Conservation (phyloP, 148 eudicot species). For the Bassia scoparia region DNA sequence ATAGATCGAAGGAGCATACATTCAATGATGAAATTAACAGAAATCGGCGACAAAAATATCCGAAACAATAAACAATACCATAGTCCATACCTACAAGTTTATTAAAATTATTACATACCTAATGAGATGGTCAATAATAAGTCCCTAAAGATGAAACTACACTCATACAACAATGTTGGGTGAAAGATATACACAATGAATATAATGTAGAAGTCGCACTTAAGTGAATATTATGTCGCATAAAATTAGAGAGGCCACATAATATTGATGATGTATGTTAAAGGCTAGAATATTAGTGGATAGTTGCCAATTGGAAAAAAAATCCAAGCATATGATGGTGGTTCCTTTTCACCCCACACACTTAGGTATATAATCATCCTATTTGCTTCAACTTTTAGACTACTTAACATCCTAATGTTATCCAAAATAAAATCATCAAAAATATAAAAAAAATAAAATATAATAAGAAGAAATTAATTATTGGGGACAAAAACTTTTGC, state of each 20-base stretch:
- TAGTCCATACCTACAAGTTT: background rate
- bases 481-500: slow-evolving; percentile 16
- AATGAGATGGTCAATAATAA: slow-evolving; percentile 9
- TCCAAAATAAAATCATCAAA: background rate
- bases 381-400: slow-evolving; percentile 1
- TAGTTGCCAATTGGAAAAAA: slow-evolving; percentile 21
- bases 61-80: background rate
- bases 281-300: slow-evolving; percentile 7
- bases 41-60: background rate
- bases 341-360: slow-evolving; percentile 16
- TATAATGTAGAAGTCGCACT: slow-evolving; percentile 20
- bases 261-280: slow-evolving; percentile 15
- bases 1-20: too few species aligned
- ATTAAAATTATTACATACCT: background rate
- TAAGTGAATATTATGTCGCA: slow-evolving; percentile 24
- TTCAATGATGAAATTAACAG: too few species aligned
- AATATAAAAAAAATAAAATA: background rate
- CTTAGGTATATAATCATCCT: slow-evolving; percentile 14
- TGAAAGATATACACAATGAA: slow-evolving; percentile 29
- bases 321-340: slow-evolving; percentile 21
- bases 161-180: slow-evolving; percentile 16
- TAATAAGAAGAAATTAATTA: background rate
- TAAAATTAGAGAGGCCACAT: slow-evolving; percentile 12
- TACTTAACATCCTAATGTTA: too few species aligned
- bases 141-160: slow-evolving; percentile 19